Base-by-base conservation (phyloP, 371 early-diverging fungal species). In the Smittium culicis region DNA sequence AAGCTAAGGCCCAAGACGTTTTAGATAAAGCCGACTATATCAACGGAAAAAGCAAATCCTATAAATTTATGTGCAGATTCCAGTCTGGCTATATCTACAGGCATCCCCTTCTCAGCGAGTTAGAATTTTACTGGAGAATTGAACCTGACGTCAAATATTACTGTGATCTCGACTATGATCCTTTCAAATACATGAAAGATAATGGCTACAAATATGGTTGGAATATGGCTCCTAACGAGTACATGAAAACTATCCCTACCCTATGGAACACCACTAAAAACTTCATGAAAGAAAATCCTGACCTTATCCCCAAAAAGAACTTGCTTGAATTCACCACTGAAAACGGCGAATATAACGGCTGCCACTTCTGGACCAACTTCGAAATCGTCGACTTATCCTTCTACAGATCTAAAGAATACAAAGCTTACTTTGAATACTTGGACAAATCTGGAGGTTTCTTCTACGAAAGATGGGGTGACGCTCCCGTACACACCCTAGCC, bases 121-220 rank as follows among this genome's bases (percentile, higher is more conserved):
- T 86, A 67, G 89, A 93, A 66, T 97, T 86, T 72, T 97, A 94
- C 76, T 97, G 98, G 98, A 80, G 98, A 24, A 81, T 98, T n/a
- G 98, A 98, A 70, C 98, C 96, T 2, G 88, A 83, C 56, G 93
- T 93, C 2, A 79, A 85, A 58, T 93, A 87, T 70, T 83, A 79
- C 56, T 98, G 97, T 75, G 85, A 93, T 66, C 81, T 96, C 25
- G 86, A 87, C 68, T 84, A 88, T 73, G 98, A 97, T 76, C 90
- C 93, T 8, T 96, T 97, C 77, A 73, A 77, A 68, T 90, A 79
- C 71, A 89, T 93, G 89, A 79, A 80, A 62, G 76, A 87, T 33
- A 87, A 87, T 66, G 82, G 83, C 55, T 82, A 88, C 67, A 85
- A 86, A 71, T 96, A 95, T 72, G 91, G 88, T 0, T 90, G 83